Percentiles rank a stretch among this genome's conserved stretches.
phyloP scores from a whole-genome alignment of 257 asterid species.

The Eucommia ulmoides region DNA sequence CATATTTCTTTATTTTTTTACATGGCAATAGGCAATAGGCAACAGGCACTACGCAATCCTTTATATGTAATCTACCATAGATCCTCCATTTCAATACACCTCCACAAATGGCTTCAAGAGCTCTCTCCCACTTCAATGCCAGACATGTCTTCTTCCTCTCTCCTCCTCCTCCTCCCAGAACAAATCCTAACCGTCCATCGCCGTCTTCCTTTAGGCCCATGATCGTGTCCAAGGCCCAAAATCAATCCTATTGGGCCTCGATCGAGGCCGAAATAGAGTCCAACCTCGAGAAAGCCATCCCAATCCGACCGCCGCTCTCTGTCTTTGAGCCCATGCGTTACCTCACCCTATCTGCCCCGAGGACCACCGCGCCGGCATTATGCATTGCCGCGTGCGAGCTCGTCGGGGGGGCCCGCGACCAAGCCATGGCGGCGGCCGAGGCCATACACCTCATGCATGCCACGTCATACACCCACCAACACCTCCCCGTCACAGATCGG shows the following conservation, averaged over 20 bases:
- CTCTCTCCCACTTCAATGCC: constrained; percentile 16
- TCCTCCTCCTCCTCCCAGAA: constrained; percentile 2
- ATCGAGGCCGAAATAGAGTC: constrained; percentile 41
- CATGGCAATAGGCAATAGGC: too few species aligned
- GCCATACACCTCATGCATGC: constrained; percentile 65
- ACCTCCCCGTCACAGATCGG: constrained; percentile 28
- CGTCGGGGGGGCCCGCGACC: constrained; percentile 38
- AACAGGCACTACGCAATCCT: too few species aligned
- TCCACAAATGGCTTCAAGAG: constrained; percentile 19
- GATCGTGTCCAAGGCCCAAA: constrained; percentile 10
- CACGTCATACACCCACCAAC: constrained; percentile 37
- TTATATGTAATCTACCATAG: too few species aligned
- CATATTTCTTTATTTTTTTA: too few species aligned
- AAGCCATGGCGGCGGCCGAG: constrained; percentile 50
- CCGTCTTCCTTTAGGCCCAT: constrained; percentile 2
- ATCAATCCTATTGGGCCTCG: constrained; percentile 31
- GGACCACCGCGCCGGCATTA: constrained; percentile 44
- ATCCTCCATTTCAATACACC: too few species aligned
- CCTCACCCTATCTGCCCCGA: constrained; percentile 50
- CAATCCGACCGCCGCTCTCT: constrained; percentile 34
- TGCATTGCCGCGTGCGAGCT: constrained; percentile 79
- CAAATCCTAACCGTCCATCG: constrained; percentile 5
- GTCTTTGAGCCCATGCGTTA: constrained; percentile 72
- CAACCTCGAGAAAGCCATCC: constrained; percentile 38
- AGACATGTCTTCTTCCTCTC: constrained; percentile 12